Evolutionary conservation across 495 filamentous ascomycete genomes (phyloP).

Genomic region (Copromyces sp.): DNA sequence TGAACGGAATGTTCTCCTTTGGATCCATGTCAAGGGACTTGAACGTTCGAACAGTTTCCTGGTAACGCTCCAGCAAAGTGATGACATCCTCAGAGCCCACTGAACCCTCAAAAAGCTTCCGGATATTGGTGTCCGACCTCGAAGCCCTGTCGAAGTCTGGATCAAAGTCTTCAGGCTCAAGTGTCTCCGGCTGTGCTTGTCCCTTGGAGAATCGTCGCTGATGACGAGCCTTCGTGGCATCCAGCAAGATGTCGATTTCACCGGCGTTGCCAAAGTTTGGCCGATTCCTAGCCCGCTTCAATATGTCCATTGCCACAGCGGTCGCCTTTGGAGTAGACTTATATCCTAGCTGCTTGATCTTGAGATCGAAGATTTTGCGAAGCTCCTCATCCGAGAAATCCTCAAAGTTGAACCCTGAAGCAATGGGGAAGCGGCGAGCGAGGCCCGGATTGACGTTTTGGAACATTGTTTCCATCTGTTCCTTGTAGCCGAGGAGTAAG

Average conservation of each 20-base stretch:
- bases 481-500: constrained; percentile 65
- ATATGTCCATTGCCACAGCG: constrained; percentile 38
- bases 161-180: no score
- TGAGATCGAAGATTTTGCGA: constrained; percentile 45
- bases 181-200: no score
- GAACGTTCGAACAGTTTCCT: constrained; percentile 43
- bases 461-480: constrained; percentile 71
- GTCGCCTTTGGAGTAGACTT: constrained; percentile 31
- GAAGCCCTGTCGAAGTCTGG: constrained; percentile 48
- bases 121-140: constrained; percentile 39
- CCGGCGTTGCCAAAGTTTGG: constrained; percentile 54
- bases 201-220: no score
- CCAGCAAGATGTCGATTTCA: no score
- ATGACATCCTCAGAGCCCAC: constrained; percentile 59
- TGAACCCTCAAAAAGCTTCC: constrained; percentile 51
- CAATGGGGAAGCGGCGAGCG: constrained; percentile 54
- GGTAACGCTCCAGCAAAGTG: constrained; percentile 48
- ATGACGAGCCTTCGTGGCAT: no score
- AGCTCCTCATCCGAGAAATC: constrained; percentile 56
- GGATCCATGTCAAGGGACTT: constrained; percentile 50
- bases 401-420: constrained; percentile 57
- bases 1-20: constrained; percentile 29
- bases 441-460: constrained; percentile 72
- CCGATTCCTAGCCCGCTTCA: constrained; percentile 42
- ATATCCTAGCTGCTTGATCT: constrained; percentile 40